Evolutionary conservation across 2,329 filamentous ascomycete genomes (phyloP).

Genomic region (Dichotomopilus funicola): DNA sequence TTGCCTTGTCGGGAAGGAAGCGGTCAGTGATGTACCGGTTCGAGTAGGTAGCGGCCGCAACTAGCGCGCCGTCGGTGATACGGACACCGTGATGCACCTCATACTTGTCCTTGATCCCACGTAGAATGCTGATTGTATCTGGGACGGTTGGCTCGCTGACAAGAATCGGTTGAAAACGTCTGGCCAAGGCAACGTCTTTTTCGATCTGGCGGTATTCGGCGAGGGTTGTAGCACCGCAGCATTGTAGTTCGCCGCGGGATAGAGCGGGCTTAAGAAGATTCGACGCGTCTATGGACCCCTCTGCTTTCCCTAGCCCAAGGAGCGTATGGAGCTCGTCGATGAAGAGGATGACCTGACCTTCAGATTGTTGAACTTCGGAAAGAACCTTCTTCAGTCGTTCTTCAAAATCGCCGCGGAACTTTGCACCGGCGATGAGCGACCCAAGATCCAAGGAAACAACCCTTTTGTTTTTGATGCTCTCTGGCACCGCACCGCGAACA

Average conservation of each 20-base stretch:
- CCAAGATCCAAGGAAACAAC: conserved; percentile 86
- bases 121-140: conserved; percentile 89
- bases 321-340: conserved; percentile 92
- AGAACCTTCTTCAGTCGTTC: conserved; percentile 86
- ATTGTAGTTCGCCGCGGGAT: conserved; percentile 88
- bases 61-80: conserved; percentile 86
- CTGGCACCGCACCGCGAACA: conserved; percentile 85
- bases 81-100: conserved; percentile 95
- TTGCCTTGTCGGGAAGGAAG: conserved; percentile 93
- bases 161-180: conserved; percentile 88
- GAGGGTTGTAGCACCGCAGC: conserved; percentile 88
- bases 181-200: conserved; percentile 87
- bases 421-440: conserved; percentile 88
- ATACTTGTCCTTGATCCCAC: conserved; percentile 96
- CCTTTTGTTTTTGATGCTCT: conserved; percentile 90
- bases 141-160: conserved; percentile 88
- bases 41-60: conserved; percentile 84
- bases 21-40: conserved; percentile 96
- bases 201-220: conserved; percentile 91
- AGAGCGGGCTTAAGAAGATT: conserved; percentile 90
- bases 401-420: conserved; percentile 93
- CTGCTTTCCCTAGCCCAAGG: conserved; percentile 85
- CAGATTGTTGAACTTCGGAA: conserved; percentile 81
- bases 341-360: conserved; percentile 88
- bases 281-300: conserved; percentile 93